Conservation (phyloP, 1,284 basidiomycete species). For the Testicularia cyperi region DNA sequence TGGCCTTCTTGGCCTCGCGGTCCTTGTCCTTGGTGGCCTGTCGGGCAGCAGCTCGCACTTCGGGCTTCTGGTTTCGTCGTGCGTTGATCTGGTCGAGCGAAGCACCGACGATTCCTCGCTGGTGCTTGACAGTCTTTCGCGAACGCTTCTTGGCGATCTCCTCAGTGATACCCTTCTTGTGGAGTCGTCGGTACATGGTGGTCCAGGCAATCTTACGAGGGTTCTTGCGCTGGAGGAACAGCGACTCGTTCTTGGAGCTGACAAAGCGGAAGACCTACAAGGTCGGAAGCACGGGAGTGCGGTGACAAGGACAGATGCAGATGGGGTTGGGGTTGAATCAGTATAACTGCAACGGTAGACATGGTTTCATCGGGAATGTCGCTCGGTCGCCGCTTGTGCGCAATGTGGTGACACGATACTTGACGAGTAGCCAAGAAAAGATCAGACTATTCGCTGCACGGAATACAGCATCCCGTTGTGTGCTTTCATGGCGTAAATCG, state of each 20-base stretch:
- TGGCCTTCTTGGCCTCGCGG: constrained; percentile 80
- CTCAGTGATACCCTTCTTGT: constrained; percentile 99
- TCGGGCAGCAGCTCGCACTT: constrained; percentile 78
- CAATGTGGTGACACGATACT: no score
- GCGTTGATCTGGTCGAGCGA: constrained; percentile 87
- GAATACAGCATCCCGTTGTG: no score
- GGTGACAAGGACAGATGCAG: no score
- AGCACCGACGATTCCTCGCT: constrained; percentile 96
- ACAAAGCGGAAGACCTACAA: constrained; percentile 58
- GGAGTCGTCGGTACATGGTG: constrained; percentile 92
- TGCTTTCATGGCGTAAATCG: no score
- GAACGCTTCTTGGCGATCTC: constrained; percentile 98
- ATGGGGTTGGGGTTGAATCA: neutral
- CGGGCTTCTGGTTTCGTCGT: constrained; percentile 74
- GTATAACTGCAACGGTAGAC: neutral
- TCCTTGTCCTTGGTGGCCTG: constrained; percentile 90
- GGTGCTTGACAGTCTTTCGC: constrained; percentile 94
- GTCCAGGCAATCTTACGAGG: constrained; percentile 99
- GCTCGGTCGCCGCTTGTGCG: no score
- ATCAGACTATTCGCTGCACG: no score
- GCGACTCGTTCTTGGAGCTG: constrained; percentile 72
- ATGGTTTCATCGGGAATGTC: neutral
- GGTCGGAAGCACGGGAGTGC: no score
- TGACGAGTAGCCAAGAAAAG: no score
- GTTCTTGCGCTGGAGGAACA: constrained; percentile 99